Evolutionary conservation across 2,329 filamentous ascomycete genomes (phyloP).

Genomic region (Phaeosphaeriaceae sp.): DNA sequence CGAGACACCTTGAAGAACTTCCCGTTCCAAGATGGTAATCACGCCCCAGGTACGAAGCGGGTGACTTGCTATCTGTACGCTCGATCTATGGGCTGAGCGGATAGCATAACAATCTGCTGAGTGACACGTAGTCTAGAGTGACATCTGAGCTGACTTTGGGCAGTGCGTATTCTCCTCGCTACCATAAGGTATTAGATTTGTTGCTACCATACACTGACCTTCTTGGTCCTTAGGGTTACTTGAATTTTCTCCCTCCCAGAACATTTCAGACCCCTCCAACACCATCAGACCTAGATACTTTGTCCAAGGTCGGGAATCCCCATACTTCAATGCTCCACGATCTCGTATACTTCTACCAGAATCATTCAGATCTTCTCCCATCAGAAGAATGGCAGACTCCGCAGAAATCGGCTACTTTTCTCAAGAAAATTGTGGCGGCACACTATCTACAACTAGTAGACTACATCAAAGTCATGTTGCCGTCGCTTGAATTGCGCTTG

Average conservation of each 20-base stretch:
- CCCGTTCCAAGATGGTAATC: conserved; percentile 41
- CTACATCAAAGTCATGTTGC: conserved; percentile 45
- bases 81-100: too few relatives aligned
- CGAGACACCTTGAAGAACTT: conserved; percentile 16
- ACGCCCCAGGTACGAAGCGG: background rate
- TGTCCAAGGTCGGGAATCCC: conserved; percentile 19
- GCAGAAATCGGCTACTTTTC: conserved; percentile 30
- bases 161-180: too few relatives aligned
- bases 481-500: conserved; percentile 40
- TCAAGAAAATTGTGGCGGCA: conserved; percentile 45
- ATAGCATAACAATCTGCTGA: too few relatives aligned
- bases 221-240: background rate
- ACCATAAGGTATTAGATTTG: too few relatives aligned
- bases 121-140: too few relatives aligned
- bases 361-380: conserved; percentile 26
- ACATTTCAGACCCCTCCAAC: conserved; percentile 1
- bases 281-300: background rate
- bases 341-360: conserved; percentile 35
- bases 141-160: too few relatives aligned
- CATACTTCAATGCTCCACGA: conserved; percentile 38
- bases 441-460: conserved; percentile 43
- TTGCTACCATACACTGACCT: too few relatives aligned
- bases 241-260: conserved; percentile 34
- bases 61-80: too few relatives aligned
- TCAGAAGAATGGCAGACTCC: conserved; percentile 30